Evolutionary conservation across 352 stramenopile genomes (phyloP), one percentile per base, ranked within the genome.

Genomic region (Pythium myriotylum): DNA sequence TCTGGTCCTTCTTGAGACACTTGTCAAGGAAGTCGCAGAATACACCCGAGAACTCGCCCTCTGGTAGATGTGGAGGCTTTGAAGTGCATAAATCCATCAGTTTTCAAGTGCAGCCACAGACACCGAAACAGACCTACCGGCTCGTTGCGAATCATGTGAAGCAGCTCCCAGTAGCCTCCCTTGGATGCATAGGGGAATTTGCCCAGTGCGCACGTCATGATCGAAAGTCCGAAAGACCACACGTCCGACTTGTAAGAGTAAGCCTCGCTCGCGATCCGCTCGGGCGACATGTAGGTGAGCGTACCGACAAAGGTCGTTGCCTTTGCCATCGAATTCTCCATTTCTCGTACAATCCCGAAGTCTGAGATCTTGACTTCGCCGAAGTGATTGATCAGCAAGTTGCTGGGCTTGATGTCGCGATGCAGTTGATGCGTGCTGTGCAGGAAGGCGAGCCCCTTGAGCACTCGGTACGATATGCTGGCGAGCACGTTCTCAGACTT

Each of bases 371-470:
- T 97, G 54, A 96, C 89, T 49, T 94, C 85, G 14, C 84, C 90
- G 54, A 92, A 86, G 66, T 96, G 86, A 59, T 97, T 97, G 58
- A 98, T 94, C 22, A 98, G 77, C 22, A 98, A 60, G 68, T 98
- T 98, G 50, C 86, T 88, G 12, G 91, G 91, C 59, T 98, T 98
- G 51, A 98, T 97, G 48, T 98, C 95, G 24, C 95, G 90, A 45
- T 98, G 95, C 19, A 98, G 70, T 52, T 97, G 88, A 42, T 94
- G 78, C 16, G 84, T 92, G 26, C 73, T 73, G 65, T 98, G 93
- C n/a, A 98, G 70, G 73, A 95, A 98, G 39, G 67, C 54, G 9
- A 98, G 74, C 0, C 91, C 94, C 35, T 90, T 87, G 27, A 98
- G 77, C 19, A 97, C 86, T 9, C 91, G 79, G 32, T 81, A 85